A percentile compares a stretch with the other conserved stretches of the same genome.
Conservation (phyloP, 768 basidiomycete species). For the Fomitopsis serialis region DNA sequence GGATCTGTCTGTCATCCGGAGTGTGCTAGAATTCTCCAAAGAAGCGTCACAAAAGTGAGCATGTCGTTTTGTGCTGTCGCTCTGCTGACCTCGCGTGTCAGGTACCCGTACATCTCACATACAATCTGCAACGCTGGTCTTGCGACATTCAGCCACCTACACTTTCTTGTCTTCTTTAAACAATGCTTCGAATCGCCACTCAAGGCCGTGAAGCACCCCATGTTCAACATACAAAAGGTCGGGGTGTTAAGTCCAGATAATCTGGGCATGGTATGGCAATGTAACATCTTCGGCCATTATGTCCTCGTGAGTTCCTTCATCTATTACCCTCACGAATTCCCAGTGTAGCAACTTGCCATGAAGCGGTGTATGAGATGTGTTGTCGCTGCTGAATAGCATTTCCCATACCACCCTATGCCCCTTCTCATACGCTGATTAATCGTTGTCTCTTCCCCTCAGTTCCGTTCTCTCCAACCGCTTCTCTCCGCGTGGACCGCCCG, state of each 20-base stretch:
- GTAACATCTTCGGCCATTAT: constrained; percentile 80
- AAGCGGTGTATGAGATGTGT: too few relatives aligned
- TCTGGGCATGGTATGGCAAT: constrained; percentile 80
- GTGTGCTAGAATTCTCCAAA: constrained; percentile 57
- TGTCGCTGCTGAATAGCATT: too few relatives aligned
- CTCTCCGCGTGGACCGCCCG: constrained; percentile 37
- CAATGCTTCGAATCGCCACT: constrained; percentile 46
- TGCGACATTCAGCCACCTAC: constrained; percentile 48
- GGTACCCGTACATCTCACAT: constrained; percentile 79
- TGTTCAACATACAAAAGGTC: constrained; percentile 48
- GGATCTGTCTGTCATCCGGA: constrained; percentile 58
- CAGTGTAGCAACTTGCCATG: too few relatives aligned
- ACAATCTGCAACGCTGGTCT: constrained; percentile 79
- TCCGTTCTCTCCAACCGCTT: constrained; percentile 51
- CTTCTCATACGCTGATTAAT: too few relatives aligned
- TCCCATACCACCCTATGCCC: too few relatives aligned
- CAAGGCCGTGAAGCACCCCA: constrained; percentile 45
- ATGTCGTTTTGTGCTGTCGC: background rate
- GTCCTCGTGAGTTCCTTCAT: constrained; percentile 48
- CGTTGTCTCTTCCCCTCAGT: constrained; percentile 40
- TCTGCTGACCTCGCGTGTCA: constrained; percentile 22
- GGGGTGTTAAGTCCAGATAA: constrained; percentile 64
- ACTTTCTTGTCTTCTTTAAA: constrained; percentile 40
- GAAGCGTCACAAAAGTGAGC: constrained; percentile 50
- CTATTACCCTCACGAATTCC: background rate